Conservation (phyloP, 768 basidiomycete species). For the Pleurotus tuber-regium region DNA sequence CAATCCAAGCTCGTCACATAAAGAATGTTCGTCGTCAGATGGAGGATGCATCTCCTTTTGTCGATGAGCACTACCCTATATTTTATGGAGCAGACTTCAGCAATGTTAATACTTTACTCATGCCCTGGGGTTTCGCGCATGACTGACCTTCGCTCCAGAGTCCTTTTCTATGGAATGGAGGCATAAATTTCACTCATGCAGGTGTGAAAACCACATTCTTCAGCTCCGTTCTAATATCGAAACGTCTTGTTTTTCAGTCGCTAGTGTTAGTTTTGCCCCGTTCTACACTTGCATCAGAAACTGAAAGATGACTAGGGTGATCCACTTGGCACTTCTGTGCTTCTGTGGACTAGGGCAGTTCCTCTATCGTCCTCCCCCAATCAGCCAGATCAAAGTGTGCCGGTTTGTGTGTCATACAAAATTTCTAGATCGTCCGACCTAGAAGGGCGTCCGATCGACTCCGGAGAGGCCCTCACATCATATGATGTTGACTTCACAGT, state of each 20-base stretch:
- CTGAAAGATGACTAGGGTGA: constrained; percentile 37
- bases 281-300: not conserved
- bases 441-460: constrained; percentile 32
- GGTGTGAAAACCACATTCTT: constrained; percentile 23
- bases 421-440: constrained; percentile 36
- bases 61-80: constrained; percentile 48
- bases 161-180: constrained; percentile 47
- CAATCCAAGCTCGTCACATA: constrained; percentile 35
- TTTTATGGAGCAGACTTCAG: constrained; percentile 49
- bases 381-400: constrained; percentile 49
- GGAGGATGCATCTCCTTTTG: constrained; percentile 33
- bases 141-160: constrained; percentile 24
- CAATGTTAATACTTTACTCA: constrained; percentile 30
- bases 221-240: not conserved
- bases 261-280: constrained; percentile 36
- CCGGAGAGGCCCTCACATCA: constrained; percentile 50
- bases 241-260: constrained; percentile 28
- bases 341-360: constrained; percentile 57
- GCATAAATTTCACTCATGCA: constrained; percentile 47
- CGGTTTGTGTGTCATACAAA: constrained; percentile 48
- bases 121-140: not conserved
- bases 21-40: constrained; percentile 33
- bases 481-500: constrained; percentile 61
- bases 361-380: constrained; percentile 28
- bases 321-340: constrained; percentile 49